Conservation (phyloP, 441 rosid genomes). For the Pelargonium citronellum region DNA sequence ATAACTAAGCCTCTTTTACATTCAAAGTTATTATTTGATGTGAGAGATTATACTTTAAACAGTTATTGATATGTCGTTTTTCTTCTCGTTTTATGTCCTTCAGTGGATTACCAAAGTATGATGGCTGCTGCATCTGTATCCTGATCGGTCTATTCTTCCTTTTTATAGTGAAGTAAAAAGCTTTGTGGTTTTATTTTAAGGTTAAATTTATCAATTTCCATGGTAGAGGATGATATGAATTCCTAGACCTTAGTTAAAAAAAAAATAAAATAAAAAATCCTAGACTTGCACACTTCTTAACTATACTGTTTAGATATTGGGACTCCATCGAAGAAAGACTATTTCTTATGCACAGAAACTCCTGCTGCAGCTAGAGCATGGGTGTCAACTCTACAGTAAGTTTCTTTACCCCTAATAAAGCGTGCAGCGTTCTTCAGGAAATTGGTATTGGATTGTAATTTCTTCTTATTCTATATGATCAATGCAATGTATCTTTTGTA, state of each 20-base stretch:
- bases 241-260: no score
- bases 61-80: slow-evolving; percentile 5
- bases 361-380: slow-evolving; percentile 95
- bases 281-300: slow-evolving; percentile 36
- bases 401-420: neutral
- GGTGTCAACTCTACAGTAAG: slow-evolving; percentile 94
- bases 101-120: slow-evolving; percentile 95
- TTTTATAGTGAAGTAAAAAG: neutral
- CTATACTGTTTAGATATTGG: slow-evolving; percentile 59
- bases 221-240: slow-evolving; percentile 1
- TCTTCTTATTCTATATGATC: no score
- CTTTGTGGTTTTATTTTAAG: slow-evolving; percentile 10
- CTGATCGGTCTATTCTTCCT: slow-evolving; percentile 24
- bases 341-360: slow-evolving; percentile 93
- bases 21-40: neutral
- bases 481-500: no score
- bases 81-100: slow-evolving; percentile 22
- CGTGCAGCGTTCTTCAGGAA: slow-evolving; percentile 3
- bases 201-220: slow-evolving; percentile 7
- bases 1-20: neutral
- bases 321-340: slow-evolving; percentile 86
- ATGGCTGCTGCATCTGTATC: slow-evolving; percentile 98
- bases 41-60: slow-evolving; percentile 11
- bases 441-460: no score
- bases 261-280: no score